Base-by-base conservation (phyloP, 257 asterid species). In the Gentiana dahurica region DNA sequence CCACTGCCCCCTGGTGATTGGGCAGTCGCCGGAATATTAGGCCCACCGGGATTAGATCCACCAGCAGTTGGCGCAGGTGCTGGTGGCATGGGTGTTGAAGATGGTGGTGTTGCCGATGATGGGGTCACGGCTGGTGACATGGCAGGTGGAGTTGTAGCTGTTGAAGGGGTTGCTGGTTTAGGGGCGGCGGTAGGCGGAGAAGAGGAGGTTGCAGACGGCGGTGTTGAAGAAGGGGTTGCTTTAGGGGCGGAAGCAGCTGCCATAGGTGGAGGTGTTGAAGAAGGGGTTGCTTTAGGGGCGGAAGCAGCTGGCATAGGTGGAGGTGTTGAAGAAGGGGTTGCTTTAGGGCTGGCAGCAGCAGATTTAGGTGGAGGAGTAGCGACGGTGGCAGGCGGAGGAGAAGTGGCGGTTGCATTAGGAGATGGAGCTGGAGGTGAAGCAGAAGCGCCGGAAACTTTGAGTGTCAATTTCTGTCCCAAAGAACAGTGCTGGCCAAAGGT, bases 401-500 rank as follows among this genome's bases (percentile, higher is more conserved):
- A 58, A 1, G 75, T 2, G 2, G 59, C 38, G 6, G 57, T 48
- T 13, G 64, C 54, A 4, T 7, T 5, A 3, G 46, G 46, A 41
- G 46, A 7, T 7, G 46, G 46, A 7, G 9, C 9, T 4, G 10
- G 46, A 41, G 46, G 9, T 0, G 87, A 76, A 15, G 67, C 5
- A 2, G 89, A 64, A 50, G 63, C 3, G 12, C 43, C 32, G 3
- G 82, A 24, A 57, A 79, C 90, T 33, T 66, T 75, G 71, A 85
- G 49, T 8, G 83, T 74, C 51, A 85, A 54, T 50, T 75, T 79
- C 51, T 85, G 90, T 11, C 87, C 94, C 3, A 55, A 7, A 36
- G 69, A 3, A 54, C 94, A 85, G 41, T 85, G 90, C 7, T 49
- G 58, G 55, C 70, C 73, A 52, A 85, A 79, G 43, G 94, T 85